A percentile compares a stretch with the other conserved stretches of the same genome.
phyloP scores from a whole-genome alignment of 2,329 filamentous ascomycete species.

The Xylaria polymorpha region DNA sequence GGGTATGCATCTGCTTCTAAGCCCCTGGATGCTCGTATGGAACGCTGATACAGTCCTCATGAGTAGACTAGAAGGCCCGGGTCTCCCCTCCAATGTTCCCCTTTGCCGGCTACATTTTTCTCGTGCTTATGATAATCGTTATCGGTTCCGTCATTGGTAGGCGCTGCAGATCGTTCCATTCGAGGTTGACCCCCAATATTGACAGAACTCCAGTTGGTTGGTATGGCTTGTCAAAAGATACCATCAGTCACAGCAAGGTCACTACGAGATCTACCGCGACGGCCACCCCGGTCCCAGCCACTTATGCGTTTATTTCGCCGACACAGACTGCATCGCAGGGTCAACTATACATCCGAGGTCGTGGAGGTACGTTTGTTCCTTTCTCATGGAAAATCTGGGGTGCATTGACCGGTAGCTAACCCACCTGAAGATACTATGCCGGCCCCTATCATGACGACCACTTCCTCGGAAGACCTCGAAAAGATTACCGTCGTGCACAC shows the following conservation, averaged over 20 bases:
- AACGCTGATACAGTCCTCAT: slow-evolving; percentile 12
- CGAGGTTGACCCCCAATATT: neutral
- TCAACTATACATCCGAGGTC: neutral
- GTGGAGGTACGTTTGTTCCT: slow-evolving; percentile 10
- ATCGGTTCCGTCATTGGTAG: slow-evolving; percentile 35
- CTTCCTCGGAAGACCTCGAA: neutral
- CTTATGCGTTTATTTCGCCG: neutral
- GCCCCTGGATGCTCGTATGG: neutral
- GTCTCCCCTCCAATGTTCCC: slow-evolving; percentile 32
- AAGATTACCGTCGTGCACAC: slow-evolving; percentile 31
- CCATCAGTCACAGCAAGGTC: slow-evolving; percentile 23
- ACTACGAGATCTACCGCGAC: neutral
- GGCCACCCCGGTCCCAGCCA: slow-evolving; percentile 11
- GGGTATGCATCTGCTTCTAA: slow-evolving; percentile 24
- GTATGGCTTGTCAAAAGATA: slow-evolving; percentile 40
- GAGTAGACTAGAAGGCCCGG: slow-evolving; percentile 37
- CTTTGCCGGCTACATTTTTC: slow-evolving; percentile 38
- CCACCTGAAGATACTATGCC: neutral
- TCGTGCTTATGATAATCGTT: slow-evolving; percentile 34
- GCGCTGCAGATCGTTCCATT: neutral
- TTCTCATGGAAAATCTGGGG: neutral
- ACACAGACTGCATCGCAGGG: neutral
- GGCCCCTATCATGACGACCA: neutral
- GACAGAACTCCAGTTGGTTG: slow-evolving; percentile 37
- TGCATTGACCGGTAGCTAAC: slow-evolving; percentile 6